These are phyloP conservation scores for Wickerhamiella spandovensis DNA, from an alignment of 805 yeast species.

Conservation along the genomic window DNA sequence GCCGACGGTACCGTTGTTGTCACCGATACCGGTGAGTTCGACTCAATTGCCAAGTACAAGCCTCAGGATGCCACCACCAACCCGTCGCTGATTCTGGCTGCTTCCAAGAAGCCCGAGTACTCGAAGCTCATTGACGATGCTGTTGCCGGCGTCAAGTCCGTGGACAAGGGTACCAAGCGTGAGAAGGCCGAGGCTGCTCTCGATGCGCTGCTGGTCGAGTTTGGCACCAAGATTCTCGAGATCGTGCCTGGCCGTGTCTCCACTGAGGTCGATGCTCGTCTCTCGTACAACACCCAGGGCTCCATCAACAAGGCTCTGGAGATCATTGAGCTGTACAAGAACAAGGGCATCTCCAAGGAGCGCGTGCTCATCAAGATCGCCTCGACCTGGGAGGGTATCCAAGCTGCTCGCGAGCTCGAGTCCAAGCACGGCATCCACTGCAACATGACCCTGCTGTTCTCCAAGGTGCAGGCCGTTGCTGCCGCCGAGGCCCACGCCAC, in stretches of 20 bases:
- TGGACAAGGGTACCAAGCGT: constrained; percentile 24
- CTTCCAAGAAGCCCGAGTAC: constrained; percentile 80
- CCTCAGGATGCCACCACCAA: constrained; percentile 99
- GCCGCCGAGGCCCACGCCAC: constrained; percentile 97
- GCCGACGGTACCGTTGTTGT: constrained; percentile 93
- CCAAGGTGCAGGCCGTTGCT: constrained; percentile 95
- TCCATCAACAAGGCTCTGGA: constrained; percentile 88
- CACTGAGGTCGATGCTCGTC: constrained; percentile 97
- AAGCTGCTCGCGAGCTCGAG: constrained; percentile 94
- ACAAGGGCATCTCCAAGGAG: constrained; percentile 74
- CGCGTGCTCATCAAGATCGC: constrained; percentile 93
- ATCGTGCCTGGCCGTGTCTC: constrained; percentile 99
- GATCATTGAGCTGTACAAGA: constrained; percentile 75
- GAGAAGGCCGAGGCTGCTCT: constrained; percentile 72
- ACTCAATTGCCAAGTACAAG: constrained; percentile 88
- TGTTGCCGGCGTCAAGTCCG: constrained; percentile 66
- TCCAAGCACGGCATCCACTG: constrained; percentile 80
- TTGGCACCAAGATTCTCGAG: constrained; percentile 83
- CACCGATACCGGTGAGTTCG: constrained; percentile 98
- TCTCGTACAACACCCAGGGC: constrained; percentile 89
- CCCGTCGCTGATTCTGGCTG: constrained; percentile 94
- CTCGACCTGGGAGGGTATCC: constrained; percentile 98
- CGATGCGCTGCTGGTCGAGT: constrained; percentile 87
- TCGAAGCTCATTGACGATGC: constrained; percentile 84
- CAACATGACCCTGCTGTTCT: constrained; percentile 90